Evolutionary conservation across 148 eudicot species (phyloP).

Genomic region (Heliamphora exappendiculata): DNA sequence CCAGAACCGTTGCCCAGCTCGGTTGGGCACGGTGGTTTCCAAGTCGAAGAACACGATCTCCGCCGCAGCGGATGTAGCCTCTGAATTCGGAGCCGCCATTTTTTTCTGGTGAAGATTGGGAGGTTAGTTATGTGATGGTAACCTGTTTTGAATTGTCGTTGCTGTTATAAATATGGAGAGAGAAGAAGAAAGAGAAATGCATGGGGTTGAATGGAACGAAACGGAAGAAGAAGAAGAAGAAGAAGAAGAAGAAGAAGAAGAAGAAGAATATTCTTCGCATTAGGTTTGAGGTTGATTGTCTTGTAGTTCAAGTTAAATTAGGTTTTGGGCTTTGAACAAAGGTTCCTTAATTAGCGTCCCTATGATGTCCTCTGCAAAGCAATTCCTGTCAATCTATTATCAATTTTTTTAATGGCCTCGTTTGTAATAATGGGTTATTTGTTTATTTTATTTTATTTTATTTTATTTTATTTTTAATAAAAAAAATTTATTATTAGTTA

Average conservation of each 20-base stretch:
- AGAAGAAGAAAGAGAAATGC: background rate
- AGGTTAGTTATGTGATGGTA: background rate
- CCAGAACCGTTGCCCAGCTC: slow-evolving; percentile 43
- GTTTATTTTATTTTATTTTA: too few relatives aligned
- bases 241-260: slow-evolving; percentile 1
- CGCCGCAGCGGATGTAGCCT: slow-evolving; percentile 6
- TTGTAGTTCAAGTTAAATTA: slow-evolving; percentile 57
- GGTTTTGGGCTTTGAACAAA: slow-evolving; percentile 36
- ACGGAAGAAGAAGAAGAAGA: background rate
- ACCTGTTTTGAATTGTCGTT: background rate
- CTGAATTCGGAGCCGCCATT: slow-evolving; percentile 26
- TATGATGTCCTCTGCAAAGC: slow-evolving; percentile 18
- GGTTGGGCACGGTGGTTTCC: slow-evolving; percentile 73
- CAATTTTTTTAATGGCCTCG: too few relatives aligned
- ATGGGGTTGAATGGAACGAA: too few relatives aligned
- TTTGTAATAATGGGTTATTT: too few relatives aligned
- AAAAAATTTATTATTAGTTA: too few relatives aligned
- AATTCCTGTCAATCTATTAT: too few relatives aligned
- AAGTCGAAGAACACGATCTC: slow-evolving; percentile 87
- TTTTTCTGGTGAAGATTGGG: background rate
- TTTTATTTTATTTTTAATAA: too few relatives aligned
- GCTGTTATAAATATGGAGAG: slow-evolving; percentile 3
- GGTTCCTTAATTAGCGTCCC: slow-evolving; percentile 27
- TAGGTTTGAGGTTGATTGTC: slow-evolving; percentile 35
- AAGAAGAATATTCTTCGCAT: slow-evolving; percentile 38